These are phyloP conservation scores for Silene noctiflora DNA, from an alignment of 179 eudicot genomes.

Conservation along the genomic window DNA sequence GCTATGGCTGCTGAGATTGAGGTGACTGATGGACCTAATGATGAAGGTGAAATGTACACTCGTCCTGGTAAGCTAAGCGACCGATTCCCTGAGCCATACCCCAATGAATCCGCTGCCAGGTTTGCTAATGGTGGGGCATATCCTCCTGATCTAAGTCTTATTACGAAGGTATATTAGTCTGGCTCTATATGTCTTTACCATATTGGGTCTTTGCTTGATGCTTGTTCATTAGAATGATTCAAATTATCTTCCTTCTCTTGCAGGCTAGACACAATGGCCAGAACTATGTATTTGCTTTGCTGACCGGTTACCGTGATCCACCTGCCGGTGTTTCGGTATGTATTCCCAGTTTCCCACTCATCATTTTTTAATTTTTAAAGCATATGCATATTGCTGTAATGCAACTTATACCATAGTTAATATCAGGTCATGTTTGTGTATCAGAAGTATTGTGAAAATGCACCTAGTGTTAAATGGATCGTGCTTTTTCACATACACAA, in stretches of 20 bases:
- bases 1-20: slow-evolving; percentile 99
- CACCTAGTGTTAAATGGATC: not conserved
- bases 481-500: too few relatives aligned
- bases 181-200: not conserved
- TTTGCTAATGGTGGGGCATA: slow-evolving; percentile 98
- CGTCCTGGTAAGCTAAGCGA: slow-evolving; percentile 96
- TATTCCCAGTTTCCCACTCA: slow-evolving; percentile 6
- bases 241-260: slow-evolving; percentile 19
- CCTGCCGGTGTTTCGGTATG: slow-evolving; percentile 88
- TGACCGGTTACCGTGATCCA: slow-evolving; percentile 94
- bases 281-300: slow-evolving; percentile 80
- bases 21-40: slow-evolving; percentile 95
- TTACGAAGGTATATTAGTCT: slow-evolving; percentile 61
- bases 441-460: not conserved
- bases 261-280: slow-evolving; percentile 98
- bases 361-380: not conserved
- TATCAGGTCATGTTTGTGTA: not conserved
- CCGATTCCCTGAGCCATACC: slow-evolving; percentile 79
- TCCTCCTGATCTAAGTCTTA: slow-evolving; percentile 93
- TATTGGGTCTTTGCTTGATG: not conserved
- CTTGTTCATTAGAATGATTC: slow-evolving; percentile 3
- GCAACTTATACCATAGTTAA: not conserved
- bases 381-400: not conserved
- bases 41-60: slow-evolving; percentile 91
- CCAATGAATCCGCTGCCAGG: slow-evolving; percentile 88